A percentile compares a stretch with the other conserved stretches of the same genome.
phyloP scores from a whole-genome alignment of 768 basidiomycete species.

The Royoungia palumana region DNA sequence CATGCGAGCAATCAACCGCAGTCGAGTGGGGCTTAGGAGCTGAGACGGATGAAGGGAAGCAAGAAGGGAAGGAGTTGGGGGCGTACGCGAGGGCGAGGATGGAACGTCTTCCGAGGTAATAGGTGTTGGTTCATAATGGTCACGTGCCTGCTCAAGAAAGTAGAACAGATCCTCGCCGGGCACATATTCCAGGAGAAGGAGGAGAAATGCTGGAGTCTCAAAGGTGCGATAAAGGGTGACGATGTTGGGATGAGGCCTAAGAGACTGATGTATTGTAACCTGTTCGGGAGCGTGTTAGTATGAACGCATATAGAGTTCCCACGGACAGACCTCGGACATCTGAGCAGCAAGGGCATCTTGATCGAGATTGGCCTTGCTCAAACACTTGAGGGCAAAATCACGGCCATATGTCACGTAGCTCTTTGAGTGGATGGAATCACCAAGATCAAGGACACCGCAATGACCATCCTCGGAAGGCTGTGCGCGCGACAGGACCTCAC shows the following conservation, averaged over 20 bases:
- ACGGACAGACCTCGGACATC: constrained; percentile 72
- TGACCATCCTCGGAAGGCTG: constrained; percentile 50
- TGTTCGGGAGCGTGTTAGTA: constrained; percentile 28
- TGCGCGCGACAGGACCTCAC: constrained; percentile 52
- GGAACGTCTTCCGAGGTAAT: constrained; percentile 12
- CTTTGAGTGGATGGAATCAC: constrained; percentile 36
- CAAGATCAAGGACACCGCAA: constrained; percentile 54
- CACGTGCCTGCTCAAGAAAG: constrained; percentile 94
- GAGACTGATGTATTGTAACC: constrained; percentile 93
- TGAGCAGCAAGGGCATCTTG: constrained; percentile 85
- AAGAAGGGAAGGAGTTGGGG: constrained; percentile 91
- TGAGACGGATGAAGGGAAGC: constrained; percentile 76
- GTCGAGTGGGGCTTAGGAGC: constrained; percentile 80
- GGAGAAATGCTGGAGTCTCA: constrained; percentile 86
- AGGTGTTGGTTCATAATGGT: constrained; percentile 65
- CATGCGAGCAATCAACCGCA: constrained; percentile 95
- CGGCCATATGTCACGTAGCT: constrained; percentile 57
- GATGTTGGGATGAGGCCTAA: constrained; percentile 87
- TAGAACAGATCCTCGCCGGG: constrained; percentile 98
- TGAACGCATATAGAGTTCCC: constrained; percentile 6
- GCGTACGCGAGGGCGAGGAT: constrained; percentile 56
- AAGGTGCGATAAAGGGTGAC: constrained; percentile 92
- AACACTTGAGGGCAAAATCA: constrained; percentile 92
- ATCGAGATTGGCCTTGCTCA: constrained; percentile 92
- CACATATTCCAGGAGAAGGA: constrained; percentile 92